Percentiles rank a stretch among this genome's conserved stretches.
Evolutionary conservation across 805 yeast genomes (phyloP).

Genomic region (Schizosaccharomyces japonicus): DNA sequence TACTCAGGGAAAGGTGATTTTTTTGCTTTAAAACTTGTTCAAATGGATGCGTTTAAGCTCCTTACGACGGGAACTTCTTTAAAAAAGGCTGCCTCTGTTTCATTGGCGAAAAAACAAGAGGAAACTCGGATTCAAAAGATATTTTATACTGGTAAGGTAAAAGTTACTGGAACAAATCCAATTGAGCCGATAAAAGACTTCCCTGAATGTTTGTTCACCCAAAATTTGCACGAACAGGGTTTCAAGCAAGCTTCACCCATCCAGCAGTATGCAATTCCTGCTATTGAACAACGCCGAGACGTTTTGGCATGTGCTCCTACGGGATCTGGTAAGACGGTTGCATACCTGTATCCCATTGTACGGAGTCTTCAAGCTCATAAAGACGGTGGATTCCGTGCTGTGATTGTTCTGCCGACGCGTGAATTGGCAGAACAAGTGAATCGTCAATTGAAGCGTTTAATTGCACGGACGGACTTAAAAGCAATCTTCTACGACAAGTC

Average conservation of each 20-base stretch:
- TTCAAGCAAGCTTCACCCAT: constrained; percentile 79
- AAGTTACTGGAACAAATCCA: constrained; percentile 59
- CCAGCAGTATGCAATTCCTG: constrained; percentile 75
- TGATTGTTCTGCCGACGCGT: constrained; percentile 79
- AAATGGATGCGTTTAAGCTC: constrained; percentile 15
- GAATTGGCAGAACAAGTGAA: constrained; percentile 77
- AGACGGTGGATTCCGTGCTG: constrained; percentile 35
- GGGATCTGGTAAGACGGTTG: constrained; percentile 91
- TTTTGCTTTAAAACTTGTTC: no score
- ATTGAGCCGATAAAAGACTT: constrained; percentile 86
- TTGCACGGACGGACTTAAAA: constrained; percentile 31
- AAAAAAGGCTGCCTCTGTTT: constrained; percentile 17
- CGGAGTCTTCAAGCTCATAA: constrained; percentile 26
- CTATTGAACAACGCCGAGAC: constrained; percentile 44
- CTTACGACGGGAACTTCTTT: constrained; percentile 7
- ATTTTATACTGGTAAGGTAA: constrained; percentile 36
- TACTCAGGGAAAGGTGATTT: no score
- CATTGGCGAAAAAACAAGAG: constrained; percentile 12
- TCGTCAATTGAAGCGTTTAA: constrained; percentile 36
- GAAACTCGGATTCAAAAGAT: constrained; percentile 31
- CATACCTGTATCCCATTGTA: constrained; percentile 63
- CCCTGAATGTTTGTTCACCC: constrained; percentile 36
- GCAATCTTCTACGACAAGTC: constrained; percentile 49
- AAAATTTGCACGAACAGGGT: constrained; percentile 41
- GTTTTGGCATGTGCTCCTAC: constrained; percentile 90